These are phyloP conservation scores for Saturnispora mendoncae DNA, from an alignment of 805 yeast species.

Conservation along the genomic window DNA sequence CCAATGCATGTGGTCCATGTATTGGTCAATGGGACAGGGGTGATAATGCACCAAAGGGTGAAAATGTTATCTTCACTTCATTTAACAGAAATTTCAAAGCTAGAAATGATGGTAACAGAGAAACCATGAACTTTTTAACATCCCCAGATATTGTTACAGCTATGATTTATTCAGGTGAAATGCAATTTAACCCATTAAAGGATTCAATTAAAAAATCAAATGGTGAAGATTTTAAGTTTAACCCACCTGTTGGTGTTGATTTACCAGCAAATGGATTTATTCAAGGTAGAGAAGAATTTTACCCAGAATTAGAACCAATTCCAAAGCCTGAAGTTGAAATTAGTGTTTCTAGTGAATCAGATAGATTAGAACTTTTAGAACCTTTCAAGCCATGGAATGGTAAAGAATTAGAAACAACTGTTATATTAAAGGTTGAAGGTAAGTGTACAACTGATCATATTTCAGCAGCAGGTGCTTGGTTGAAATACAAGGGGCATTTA, in stretches of 20 bases:
- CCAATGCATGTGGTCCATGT: slow-evolving; percentile 99
- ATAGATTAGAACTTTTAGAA: slow-evolving; percentile 81
- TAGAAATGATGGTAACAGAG: slow-evolving; percentile 97
- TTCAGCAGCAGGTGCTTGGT: slow-evolving; percentile 98
- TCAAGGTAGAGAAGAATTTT: slow-evolving; percentile 59
- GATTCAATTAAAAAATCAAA: slow-evolving; percentile 81
- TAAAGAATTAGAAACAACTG: slow-evolving; percentile 66
- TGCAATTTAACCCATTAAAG: slow-evolving; percentile 91
- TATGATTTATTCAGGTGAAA: slow-evolving; percentile 91
- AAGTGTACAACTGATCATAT: slow-evolving; percentile 98
- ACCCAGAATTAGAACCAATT: slow-evolving; percentile 48
- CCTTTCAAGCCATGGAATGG: slow-evolving; percentile 88
- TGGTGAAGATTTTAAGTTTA: slow-evolving; percentile 83
- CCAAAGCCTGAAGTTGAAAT: slow-evolving; percentile 44
- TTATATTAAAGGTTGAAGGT: slow-evolving; percentile 87
- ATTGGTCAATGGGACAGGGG: slow-evolving; percentile 98
- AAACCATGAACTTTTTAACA: slow-evolving; percentile 93
- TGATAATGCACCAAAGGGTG: slow-evolving; percentile 81
- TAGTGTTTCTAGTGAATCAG: slow-evolving; percentile 71
- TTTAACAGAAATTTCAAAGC: slow-evolving; percentile 98
- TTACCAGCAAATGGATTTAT: slow-evolving; percentile 87
- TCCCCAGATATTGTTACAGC: slow-evolving; percentile 96
- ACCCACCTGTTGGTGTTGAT: slow-evolving; percentile 85
- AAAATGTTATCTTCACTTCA: slow-evolving; percentile 93
- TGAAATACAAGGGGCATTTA: slow-evolving; percentile 95